Percentiles rank a stretch among this genome's conserved stretches.
These are phyloP conservation scores for Penicillium verhagenii DNA, from an alignment of 495 filamentous ascomycete species.

Conservation along the genomic window DNA sequence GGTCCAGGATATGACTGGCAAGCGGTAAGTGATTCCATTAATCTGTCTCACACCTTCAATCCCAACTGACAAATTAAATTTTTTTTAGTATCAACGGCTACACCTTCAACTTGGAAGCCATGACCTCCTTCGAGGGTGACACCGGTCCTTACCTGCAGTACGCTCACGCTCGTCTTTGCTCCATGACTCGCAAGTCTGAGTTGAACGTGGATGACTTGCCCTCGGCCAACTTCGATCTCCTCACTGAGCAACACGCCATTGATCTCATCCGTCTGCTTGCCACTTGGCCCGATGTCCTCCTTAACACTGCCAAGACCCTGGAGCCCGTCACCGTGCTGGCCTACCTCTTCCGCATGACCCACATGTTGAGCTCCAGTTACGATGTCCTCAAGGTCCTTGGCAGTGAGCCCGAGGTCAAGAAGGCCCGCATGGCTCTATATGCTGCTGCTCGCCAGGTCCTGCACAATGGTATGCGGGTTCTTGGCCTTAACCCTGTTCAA, in stretches of 20 bases:
- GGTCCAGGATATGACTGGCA: slow-evolving; percentile 70
- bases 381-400: slow-evolving; percentile 78
- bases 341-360: slow-evolving; percentile 89
- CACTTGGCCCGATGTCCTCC: slow-evolving; percentile 62
- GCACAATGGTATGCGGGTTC: slow-evolving; percentile 78
- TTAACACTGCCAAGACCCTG: slow-evolving; percentile 60
- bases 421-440: slow-evolving; percentile 80
- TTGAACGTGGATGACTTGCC: slow-evolving; percentile 43
- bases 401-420: slow-evolving; percentile 66
- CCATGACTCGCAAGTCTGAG: slow-evolving; percentile 55
- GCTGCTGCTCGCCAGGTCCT: slow-evolving; percentile 74
- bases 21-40: slow-evolving; percentile 49
- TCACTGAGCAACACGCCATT: slow-evolving; percentile 55
- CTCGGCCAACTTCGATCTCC: slow-evolving; percentile 54
- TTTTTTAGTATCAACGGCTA: slow-evolving; percentile 59
- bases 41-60: neutral
- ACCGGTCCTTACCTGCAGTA: slow-evolving; percentile 72
- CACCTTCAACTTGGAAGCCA: slow-evolving; percentile 64
- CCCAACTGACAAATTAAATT: slow-evolving; percentile 11
- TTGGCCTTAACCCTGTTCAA: slow-evolving; percentile 76
- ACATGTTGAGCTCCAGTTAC: slow-evolving; percentile 78
- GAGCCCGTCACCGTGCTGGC: slow-evolving; percentile 70
- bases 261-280: slow-evolving; percentile 60
- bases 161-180: slow-evolving; percentile 65
- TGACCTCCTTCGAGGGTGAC: slow-evolving; percentile 70